Conservation (phyloP, 2,329 filamentous ascomycete species). For the Metarhizium guizhouense region DNA sequence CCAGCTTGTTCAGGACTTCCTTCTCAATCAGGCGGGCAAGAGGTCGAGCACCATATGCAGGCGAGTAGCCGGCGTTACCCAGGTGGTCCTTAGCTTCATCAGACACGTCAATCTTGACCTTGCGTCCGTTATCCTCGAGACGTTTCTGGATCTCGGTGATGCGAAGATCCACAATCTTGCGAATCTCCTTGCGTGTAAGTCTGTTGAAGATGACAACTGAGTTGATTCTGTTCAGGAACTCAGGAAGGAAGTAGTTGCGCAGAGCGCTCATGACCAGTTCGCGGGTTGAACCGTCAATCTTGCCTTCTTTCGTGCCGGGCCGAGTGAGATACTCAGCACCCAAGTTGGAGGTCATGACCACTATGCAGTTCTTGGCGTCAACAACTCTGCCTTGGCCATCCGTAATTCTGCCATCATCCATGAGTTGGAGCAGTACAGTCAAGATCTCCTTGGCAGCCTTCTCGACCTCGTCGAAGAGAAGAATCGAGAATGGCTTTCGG, state of each 20-base stretch:
- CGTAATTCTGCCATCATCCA: constrained; percentile 98
- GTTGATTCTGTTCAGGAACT: constrained; percentile 97
- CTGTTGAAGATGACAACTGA: constrained; percentile 98
- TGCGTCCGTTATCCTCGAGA: constrained; percentile 73
- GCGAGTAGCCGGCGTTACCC: constrained; percentile 84
- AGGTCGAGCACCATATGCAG: constrained; percentile 87
- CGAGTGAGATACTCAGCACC: constrained; percentile 89
- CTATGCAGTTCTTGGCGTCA: constrained; percentile 95
- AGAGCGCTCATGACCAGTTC: constrained; percentile 88
- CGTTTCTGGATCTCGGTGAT: constrained; percentile 85
- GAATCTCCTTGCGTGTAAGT: constrained; percentile 79
- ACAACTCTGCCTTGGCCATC: constrained; percentile 93
- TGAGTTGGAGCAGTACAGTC: constrained; percentile 95
- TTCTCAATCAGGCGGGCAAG: constrained; percentile 88
- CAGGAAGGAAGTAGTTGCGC: constrained; percentile 92
- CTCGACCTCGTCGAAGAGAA: constrained; percentile 96
- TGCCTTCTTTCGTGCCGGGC: constrained; percentile 67
- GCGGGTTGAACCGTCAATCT: constrained; percentile 74
- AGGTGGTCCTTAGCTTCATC: constrained; percentile 89
- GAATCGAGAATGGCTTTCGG: constrained; percentile 91
- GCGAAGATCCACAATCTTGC: constrained; percentile 89
- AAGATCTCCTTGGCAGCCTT: constrained; percentile 97
- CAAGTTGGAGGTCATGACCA: constrained; percentile 98
- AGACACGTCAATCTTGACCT: constrained; percentile 74
- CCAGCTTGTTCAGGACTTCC: constrained; percentile 89